Evolutionary conservation across 2,329 filamentous ascomycete genomes (phyloP).

Genomic region (Colletotrichum lini): DNA sequence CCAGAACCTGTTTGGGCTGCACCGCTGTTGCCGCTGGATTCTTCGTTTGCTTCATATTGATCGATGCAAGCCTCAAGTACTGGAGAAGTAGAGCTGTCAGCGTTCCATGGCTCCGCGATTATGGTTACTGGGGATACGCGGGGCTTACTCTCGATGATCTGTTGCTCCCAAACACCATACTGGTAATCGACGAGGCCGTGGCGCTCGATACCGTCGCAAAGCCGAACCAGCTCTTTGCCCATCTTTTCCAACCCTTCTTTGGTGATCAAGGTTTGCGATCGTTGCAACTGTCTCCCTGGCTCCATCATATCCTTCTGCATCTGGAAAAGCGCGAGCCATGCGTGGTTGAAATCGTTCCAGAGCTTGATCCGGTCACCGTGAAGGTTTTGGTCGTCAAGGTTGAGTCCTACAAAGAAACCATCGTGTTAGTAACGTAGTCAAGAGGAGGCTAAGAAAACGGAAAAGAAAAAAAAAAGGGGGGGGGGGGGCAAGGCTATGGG

Average conservation of each 20-base stretch:
- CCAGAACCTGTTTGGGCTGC: constrained; percentile 34
- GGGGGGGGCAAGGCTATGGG: neutral
- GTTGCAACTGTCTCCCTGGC: constrained; percentile 69
- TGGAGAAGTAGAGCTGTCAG: constrained; percentile 34
- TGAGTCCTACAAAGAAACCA: constrained; percentile 74
- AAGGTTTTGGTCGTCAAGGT: constrained; percentile 83
- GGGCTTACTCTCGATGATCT: constrained; percentile 84
- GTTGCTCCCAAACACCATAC: constrained; percentile 96
- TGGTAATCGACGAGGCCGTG: constrained; percentile 98
- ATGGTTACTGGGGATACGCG: neutral
- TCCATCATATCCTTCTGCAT: constrained; percentile 84
- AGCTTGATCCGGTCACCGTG: constrained; percentile 84
- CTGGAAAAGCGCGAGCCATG: constrained; percentile 88
- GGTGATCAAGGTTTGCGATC: constrained; percentile 75
- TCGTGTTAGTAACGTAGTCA: constrained; percentile 10
- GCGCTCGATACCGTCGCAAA: constrained; percentile 90
- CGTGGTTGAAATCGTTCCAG: constrained; percentile 95
- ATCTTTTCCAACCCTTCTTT: constrained; percentile 81
- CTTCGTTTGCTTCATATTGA: constrained; percentile 59
- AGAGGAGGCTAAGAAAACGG: too few relatives aligned
- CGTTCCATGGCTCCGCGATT: neutral
- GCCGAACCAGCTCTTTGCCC: constrained; percentile 83
- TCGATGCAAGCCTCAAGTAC: constrained; percentile 60
- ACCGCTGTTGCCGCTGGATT: constrained; percentile 51
- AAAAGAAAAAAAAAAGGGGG: too few relatives aligned